phyloP scores from a whole-genome alignment of 31 red algal species.

The Odonthalia washingtoniensis region DNA sequence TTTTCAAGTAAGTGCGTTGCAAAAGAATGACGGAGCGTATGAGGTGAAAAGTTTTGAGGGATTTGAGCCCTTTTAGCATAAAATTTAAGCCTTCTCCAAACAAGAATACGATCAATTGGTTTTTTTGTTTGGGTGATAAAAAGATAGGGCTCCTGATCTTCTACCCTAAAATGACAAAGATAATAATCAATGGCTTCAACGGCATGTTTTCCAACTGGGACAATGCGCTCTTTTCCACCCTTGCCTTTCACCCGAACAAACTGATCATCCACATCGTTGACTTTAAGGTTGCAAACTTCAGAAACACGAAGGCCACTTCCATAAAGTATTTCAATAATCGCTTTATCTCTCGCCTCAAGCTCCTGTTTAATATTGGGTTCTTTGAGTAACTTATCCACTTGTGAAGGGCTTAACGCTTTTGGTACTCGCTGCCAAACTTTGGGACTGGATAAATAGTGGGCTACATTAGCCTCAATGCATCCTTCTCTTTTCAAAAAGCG shows the following conservation, averaged over 20 bases:
- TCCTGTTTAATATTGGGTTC: too few relatives aligned
- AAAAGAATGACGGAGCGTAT: constrained; percentile 27
- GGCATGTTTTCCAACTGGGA: constrained; percentile 27
- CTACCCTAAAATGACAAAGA: background rate
- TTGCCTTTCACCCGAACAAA: constrained; percentile 21
- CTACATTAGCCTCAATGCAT: too few relatives aligned
- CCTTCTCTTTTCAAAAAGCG: too few relatives aligned
- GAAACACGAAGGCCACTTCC: constrained; percentile 23
- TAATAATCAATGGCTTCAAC: constrained; percentile 15
- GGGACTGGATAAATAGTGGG: too few relatives aligned
- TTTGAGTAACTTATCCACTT: too few relatives aligned
- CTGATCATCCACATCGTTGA: constrained; percentile 15
- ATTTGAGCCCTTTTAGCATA: background rate
- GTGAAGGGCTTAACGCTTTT: too few relatives aligned
- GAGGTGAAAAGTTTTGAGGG: constrained; percentile 6
- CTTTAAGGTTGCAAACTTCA: constrained; percentile 17
- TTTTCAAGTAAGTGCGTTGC: constrained; percentile 37
- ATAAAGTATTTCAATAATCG: constrained; percentile 23
- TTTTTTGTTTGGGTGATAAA: background rate
- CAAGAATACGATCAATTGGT: background rate
- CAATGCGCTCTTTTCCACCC: constrained; percentile 24
- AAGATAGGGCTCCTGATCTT: background rate
- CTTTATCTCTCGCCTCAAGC: constrained; percentile 1
- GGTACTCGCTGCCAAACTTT: too few relatives aligned
- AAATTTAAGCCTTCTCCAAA: constrained; percentile 5